Base-by-base conservation (phyloP, 805 yeast species). In the Starmerella roubikii region DNA sequence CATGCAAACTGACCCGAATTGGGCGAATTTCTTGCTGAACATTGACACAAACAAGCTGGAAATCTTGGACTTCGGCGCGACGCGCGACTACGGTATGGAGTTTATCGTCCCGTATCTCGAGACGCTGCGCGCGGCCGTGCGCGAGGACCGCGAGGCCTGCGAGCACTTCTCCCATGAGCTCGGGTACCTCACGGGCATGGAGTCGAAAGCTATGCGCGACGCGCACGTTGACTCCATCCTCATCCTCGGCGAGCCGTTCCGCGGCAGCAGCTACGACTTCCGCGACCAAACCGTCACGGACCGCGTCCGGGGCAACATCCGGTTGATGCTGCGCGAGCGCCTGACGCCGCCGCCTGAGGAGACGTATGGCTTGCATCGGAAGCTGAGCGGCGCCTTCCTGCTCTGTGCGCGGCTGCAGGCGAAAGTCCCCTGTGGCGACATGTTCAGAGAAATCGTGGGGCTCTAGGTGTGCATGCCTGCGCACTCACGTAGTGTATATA, bases 1-100 rank as follows among this genome's bases (percentile, higher is more conserved):
- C 62, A 91, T 91, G 98, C 98, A 91, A 62, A 88, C 97, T 1
- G 98, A 91, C 62, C 98, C 98, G 37, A 91, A 91, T 59, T 91
- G 98, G 98, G 96, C 98, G 32, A 91, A 91, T 58, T 91, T 91
- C 62, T 61, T 91, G 43, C 85, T 81, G 63, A 85, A 91, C 54
- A 66, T 66, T 25, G 50, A 63, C n/a, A 74, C 85, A 2, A 60
- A 71, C 20, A 75, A 78, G 57, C 74, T 91, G 41, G 96, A 88
- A 58, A 65, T 91, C 40, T 64, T 91, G 38, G 98, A 91, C 61
- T 91, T 91, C 60, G 98, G 98, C 34, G 97, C 98, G 1, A 78
- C 95, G 5, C 69, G 97, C 47, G 80, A 74, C 24, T 91, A 74
- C 57, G 65, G 73, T 18, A 71, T 67, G 29, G 71, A 71, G 15